Base-by-base conservation (phyloP, 371 early-diverging fungal genomes). In the Cokeromyces recurvatus region DNA sequence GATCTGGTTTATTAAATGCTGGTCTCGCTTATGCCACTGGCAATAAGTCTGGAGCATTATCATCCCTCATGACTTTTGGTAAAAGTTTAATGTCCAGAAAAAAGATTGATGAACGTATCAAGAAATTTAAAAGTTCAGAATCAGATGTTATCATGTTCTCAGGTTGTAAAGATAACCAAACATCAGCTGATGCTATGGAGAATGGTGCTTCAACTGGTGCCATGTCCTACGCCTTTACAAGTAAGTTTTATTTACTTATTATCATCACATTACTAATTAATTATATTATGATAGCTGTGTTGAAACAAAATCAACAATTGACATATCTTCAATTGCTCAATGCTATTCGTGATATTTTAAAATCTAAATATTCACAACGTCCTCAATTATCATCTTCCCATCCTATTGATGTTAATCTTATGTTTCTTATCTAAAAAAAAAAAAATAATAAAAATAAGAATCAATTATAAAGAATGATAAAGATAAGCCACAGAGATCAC, bases 91-190 rank as follows among this genome's bases (percentile, higher is more conserved):
- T 66, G 44, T 57, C 59, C 14, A 56, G 63, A 31, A 63, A 62
- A 34, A 41, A 70, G n/a, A 46, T 58, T 49, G 14, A 66, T 68
- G 32, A 40, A 19, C 38, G 43, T 11, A 66, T 72, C 16, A 75
- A 69, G 42, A 51, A 56, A 34, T 60, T 65, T 38, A 86, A 84
- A 62, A 74, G 79, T 29, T 81, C 74, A 8, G 58, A 76, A 41
- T 88, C 89, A 17, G 90, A 91, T 61, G 88, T 91, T 1, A 79
- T 90, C 46, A 86, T 89, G 88, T 90, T 94, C 49, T 83, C 86
- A 24, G 95, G 91, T 52, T 82, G 94, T 68, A 89, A 89, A 60
- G 97, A 96, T 53, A 69, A 71, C 43, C 94, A 95, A 64, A 93
- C 94, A 0, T 86, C 86, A 2, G 93, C 95, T 0, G 95, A 96